Conservation (phyloP, 163 green algal genomes). For the Chloroidium sp. region DNA sequence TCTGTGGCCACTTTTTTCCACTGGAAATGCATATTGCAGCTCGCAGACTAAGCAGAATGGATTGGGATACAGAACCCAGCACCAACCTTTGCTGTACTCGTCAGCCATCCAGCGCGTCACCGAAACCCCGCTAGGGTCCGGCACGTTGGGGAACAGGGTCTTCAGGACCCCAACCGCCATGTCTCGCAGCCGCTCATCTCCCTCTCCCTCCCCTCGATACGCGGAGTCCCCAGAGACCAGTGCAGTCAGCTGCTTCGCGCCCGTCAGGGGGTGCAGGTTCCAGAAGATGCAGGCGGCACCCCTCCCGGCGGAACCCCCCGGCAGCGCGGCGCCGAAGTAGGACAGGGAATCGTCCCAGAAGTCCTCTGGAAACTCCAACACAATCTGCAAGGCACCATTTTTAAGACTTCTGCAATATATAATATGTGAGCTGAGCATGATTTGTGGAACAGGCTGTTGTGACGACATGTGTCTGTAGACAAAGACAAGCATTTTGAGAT, state of each 20-base stretch:
- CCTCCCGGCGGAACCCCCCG: constrained; percentile 11
- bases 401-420: too few relatives aligned
- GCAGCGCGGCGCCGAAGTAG: constrained; percentile 66
- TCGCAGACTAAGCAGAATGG: too few relatives aligned
- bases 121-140: too few relatives aligned
- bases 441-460: too few relatives aligned
- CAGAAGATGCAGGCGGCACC: constrained; percentile 81
- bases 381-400: constrained; percentile 25
- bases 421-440: too few relatives aligned
- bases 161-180: constrained; percentile 39
- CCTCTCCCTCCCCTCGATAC: constrained; percentile 15
- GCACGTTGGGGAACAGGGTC: neutral
- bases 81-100: too few relatives aligned
- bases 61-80: too few relatives aligned
- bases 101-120: too few relatives aligned
- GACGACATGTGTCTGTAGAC: too few relatives aligned
- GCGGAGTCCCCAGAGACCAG: constrained; percentile 50
- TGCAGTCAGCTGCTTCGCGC: constrained; percentile 38
- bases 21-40: too few relatives aligned
- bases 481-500: too few relatives aligned
- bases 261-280: constrained; percentile 56
- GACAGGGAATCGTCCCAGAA: constrained; percentile 68
- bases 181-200: constrained; percentile 12
- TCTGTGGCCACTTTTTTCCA: too few relatives aligned
- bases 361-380: constrained; percentile 63